Percentiles rank a stretch among this genome's conserved stretches.
phyloP scores from a whole-genome alignment of 164 flowering plant genomes.

The Magnolia kwangsiensis region DNA sequence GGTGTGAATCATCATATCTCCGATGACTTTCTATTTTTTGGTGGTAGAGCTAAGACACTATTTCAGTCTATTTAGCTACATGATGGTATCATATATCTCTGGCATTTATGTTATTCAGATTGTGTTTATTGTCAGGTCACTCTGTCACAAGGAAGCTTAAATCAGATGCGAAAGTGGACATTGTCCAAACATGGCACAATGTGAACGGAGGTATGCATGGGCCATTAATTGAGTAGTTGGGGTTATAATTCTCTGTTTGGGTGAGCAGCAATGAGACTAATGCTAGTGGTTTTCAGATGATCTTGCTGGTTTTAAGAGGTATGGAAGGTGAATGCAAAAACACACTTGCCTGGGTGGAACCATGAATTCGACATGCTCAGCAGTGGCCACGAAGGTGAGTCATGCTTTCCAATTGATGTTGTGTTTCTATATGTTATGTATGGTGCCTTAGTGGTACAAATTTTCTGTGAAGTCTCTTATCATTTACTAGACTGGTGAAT shows the following conservation, averaged over 20 bases:
- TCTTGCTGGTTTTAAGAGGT: conserved; percentile 58
- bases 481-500: no score
- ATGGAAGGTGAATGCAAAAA: conserved; percentile 63
- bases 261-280: background rate
- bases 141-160: conserved; percentile 71
- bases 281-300: conserved; percentile 43
- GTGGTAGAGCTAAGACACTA: background rate
- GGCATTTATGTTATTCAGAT: background rate
- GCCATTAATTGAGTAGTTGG: background rate
- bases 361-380: conserved; percentile 23
- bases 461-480: no score
- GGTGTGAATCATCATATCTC: no score
- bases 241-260: no score
- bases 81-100: background rate
- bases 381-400: conserved; percentile 30
- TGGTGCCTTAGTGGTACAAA: no score
- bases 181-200: conserved; percentile 72
- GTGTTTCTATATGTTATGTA: background rate
- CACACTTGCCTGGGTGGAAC: conserved; percentile 64
- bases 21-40: background rate
- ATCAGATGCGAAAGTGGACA: conserved; percentile 81
- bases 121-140: conserved; percentile 59
- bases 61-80: background rate
- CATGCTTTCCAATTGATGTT: background rate
- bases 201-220: conserved; percentile 59